Evolutionary conservation across 306 rosid species (phyloP), one percentile per base, ranked within the genome.

Genomic region (Cicer chorassanicum): DNA sequence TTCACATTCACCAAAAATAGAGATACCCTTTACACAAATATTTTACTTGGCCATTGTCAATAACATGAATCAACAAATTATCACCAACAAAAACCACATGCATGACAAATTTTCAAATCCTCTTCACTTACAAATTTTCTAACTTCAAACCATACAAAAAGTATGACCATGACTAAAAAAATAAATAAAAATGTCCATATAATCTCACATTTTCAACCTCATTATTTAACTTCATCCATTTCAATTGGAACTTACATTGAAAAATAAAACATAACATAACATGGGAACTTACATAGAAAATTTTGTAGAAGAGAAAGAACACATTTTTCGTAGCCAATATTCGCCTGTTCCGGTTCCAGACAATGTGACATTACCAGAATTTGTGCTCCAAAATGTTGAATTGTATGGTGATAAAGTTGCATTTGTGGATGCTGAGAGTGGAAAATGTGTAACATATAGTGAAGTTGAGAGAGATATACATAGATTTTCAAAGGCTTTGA

Each of bases 401-500:
- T 8, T 70, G 1, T 94, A 86, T 11, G 89, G 87, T 6, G 84
- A 84, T 5, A 90, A 88, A 82, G 93, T 91, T 39, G 99, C 99
- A 9, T 90, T 94, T 44, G 96, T 94, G 83, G 99, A 92, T 74
- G 89, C 84, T 6, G 91, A 84, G 73, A 88, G 84, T 2, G 92
- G 94, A 43, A 94, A 94, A 76, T 67, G 45, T n/a, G 39, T 87
- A 1, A 92, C 96, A 1, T 84, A 90, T 7, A 78, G 75, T 1
- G 92, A 91, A 80, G 93, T 94, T 48, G 86, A 66, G 13, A 88
- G 86, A 49, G 85, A 86, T 65, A 83, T 89, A 0, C 16, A 73
- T 19, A 87, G 97, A 77, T 89, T 94, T 59, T 76, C 95, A 2
- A 85, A 87, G 87, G 99, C 99, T 65, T 79, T 91, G 55, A 78